Evolutionary conservation across 2,329 filamentous ascomycete genomes (phyloP).

Genomic region (Alternaria dauci): DNA sequence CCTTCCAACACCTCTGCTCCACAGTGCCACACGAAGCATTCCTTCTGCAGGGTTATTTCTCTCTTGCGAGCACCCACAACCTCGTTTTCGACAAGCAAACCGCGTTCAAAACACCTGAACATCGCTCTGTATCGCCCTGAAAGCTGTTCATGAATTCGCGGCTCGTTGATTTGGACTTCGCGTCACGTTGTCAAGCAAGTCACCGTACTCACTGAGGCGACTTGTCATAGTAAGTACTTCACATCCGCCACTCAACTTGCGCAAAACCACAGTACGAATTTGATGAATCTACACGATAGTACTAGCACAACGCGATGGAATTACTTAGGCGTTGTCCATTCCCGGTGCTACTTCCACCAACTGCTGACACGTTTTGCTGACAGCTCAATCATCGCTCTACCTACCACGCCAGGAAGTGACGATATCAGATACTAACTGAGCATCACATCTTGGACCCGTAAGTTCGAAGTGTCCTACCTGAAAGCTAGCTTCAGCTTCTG

Average conservation of each 20-base stretch:
- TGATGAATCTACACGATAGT: not conserved
- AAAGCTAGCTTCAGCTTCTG: not conserved
- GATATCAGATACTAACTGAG: not conserved
- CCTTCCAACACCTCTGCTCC: conserved; percentile 9
- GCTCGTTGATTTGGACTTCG: conserved; percentile 23
- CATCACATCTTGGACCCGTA: conserved; percentile 15
- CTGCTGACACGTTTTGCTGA: conserved; percentile 30
- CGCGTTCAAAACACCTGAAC: not conserved
- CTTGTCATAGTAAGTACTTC: conserved; percentile 34
- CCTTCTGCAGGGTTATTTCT: conserved; percentile 36
- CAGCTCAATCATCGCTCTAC: conserved; percentile 15
- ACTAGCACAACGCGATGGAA: not conserved
- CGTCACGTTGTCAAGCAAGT: conserved; percentile 29
- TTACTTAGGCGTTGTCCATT: not conserved
- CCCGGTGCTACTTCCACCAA: conserved; percentile 11
- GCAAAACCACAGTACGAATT: not conserved
- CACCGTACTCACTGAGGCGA: conserved; percentile 27
- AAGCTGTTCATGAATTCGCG: conserved; percentile 25
- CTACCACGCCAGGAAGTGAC: not conserved
- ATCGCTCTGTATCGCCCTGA: not conserved
- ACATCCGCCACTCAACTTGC: conserved; percentile 16
- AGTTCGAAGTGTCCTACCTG: conserved; percentile 8
- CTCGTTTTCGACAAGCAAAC: conserved; percentile 17
- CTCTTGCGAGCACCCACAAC: conserved; percentile 24
- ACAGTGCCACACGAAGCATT: conserved; percentile 42